Evolutionary conservation across 179 eudicot genomes (phyloP), one percentile per base, ranked within the genome.

Genomic region (Camellia oleifera): DNA sequence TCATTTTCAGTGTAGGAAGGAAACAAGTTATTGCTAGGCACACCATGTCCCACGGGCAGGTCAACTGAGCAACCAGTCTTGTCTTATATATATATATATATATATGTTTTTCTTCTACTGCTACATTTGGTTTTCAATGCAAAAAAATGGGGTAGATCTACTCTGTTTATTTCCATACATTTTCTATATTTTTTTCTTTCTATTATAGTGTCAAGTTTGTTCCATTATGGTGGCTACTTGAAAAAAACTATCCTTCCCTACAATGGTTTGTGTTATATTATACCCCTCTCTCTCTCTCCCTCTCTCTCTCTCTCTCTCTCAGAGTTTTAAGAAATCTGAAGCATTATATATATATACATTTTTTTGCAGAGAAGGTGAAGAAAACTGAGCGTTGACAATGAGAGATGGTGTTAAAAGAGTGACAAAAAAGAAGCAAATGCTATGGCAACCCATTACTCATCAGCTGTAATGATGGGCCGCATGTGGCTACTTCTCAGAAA

Each of bases 391-490:
- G 76, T 32, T 63, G 75, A 70, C 69, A 81, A 61, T 10, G 56
- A 69, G 12, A 66, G 53, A 67, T 11, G 62, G 50, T 72, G 5
- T 75, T 81, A 60, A 7, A 42, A 45, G 62, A 44, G 54, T 13
- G 74, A 40, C 62, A 69, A 62, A 42, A 48, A 75, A 20, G 52
- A 68, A 52, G 74, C 7, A 74, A 65, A 68, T 14, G 77, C 80
- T 53, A 71, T 77, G 83, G 83, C 72, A 71, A 71, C 83, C 80
- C 83, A 77, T 81, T 77, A 77, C 58, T 81, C 72, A 76, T 81
- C 72, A 81, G 77, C 80, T 81, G 83, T 70, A 40, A 50, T 62
- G 70, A 81, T 81, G 83, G 80, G 73, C 57, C 13, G 72, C 83
- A 81, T 81, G 83, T 81, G 83, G 76, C 45, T 15, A 70, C 15